Evolutionary conservation across 2,329 filamentous ascomycete species (phyloP), one percentile per base, ranked within the genome.

Genomic region (Epichloe aotearoae): DNA sequence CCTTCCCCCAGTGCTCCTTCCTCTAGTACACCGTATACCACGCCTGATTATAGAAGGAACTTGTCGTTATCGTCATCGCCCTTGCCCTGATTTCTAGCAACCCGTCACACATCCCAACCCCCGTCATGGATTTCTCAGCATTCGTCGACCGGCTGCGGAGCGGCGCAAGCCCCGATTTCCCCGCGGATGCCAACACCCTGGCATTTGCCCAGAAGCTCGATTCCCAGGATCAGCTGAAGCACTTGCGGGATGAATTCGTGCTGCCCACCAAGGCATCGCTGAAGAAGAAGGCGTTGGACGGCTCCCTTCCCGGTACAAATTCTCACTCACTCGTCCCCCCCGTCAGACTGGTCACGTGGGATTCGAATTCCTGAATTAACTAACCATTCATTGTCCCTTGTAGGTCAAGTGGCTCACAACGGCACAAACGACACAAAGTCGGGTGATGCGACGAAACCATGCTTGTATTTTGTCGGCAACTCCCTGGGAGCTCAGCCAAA

Each of bases 401-500:
- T 15, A 40, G 38, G 19, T 4, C 26, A 33, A 33, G n/a, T 11
- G 20, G 26, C 47, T 17, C 46, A 47, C 38, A 61, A 60, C 34
- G 54, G 53, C 53, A 52, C 53, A 43, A 64, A 65, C 46, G 56
- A 53, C 53, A 52, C 53, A 43, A 64, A 26, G 10, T 49, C 54
- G 1, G n/a, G 68, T 58, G 41, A 20, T 17, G 40, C 41, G 14
- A 33, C 46, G 5, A 58, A 66, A 45, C 59, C 62, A 52, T 64
- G 65, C 53, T 83, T 88, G 53, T 96, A 95, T 66, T 82, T 96
- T 55, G 91, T 88, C 57, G 90, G 90, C 51, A 95, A 95, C 70
- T 95, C 88, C 88, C 76, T 95, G 1, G 89, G 89, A 38, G 77
- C 91, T 4, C 89, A 95, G 64, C 88, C 90, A 43, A 80, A 77